These are phyloP conservation scores for Plasmopara halstedii DNA, from an alignment of 352 stramenopile genomes.

Conservation along the genomic window DNA sequence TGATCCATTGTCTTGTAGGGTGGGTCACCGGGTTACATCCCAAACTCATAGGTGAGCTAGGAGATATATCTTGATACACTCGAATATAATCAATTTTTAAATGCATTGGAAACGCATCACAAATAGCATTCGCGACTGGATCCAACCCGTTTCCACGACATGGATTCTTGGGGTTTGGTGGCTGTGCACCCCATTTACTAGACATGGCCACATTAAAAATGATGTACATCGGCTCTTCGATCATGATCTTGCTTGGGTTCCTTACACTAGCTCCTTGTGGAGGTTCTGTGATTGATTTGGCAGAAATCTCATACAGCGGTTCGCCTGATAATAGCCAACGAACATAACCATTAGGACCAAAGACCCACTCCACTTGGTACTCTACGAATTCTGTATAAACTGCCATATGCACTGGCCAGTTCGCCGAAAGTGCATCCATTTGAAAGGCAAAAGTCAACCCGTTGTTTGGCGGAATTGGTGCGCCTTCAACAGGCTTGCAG, in stretches of 20 bases:
- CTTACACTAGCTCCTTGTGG: conserved; percentile 37
- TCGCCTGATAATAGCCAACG: conserved; percentile 76
- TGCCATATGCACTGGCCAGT: conserved; percentile 44
- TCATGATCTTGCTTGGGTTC: conserved; percentile 86
- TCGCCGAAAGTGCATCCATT: conserved; percentile 64
- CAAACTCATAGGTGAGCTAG: conserved; percentile 38
- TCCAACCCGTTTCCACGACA: conserved; percentile 48
- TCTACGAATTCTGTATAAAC: conserved; percentile 36
- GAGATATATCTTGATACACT: conserved; percentile 51
- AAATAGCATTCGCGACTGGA: conserved; percentile 41
- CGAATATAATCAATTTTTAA: conserved; percentile 79
- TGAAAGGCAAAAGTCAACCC: conserved; percentile 49
- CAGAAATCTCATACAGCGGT: conserved; percentile 85
- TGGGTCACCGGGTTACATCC: conserved; percentile 56
- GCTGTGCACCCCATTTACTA: conserved; percentile 75
- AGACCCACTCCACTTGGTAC: conserved; percentile 63
- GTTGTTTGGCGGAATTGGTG: conserved; percentile 2
- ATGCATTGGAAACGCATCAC: conserved; percentile 56
- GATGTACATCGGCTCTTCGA: conserved; percentile 92
- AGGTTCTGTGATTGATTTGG: conserved; percentile 39
- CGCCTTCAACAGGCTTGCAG: conserved; percentile 15
- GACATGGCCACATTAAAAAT: conserved; percentile 95
- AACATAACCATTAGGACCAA: conserved; percentile 40
- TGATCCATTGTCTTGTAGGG: conserved; percentile 69
- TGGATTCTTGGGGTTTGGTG: conserved; percentile 49